Evolutionary conservation across 257 asterid species (phyloP), one percentile per base, ranked within the genome.

Genomic region (Scutellaria galericulata): DNA sequence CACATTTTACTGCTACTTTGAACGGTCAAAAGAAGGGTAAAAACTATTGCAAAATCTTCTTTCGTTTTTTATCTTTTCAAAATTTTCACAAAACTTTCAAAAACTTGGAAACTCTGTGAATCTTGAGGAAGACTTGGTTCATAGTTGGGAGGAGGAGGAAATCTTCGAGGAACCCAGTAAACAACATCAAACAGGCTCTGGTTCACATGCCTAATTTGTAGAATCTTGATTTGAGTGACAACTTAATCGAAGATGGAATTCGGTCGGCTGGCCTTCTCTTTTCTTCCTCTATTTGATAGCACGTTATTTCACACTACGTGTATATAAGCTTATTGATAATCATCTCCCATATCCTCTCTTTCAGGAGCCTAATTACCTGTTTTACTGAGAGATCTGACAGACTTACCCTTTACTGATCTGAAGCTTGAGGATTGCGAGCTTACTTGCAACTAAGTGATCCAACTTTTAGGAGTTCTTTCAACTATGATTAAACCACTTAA

Each of bases 181-280:
- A n/a, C n/a, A n/a, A n/a, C n/a, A n/a, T n/a, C n/a, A n/a, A n/a
- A n/a, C 81, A 66, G 79, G 74, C 70, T 83, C 87, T 82, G 68
- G 57, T 54, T 79, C 79, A 80, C 86, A 83, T 95, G 89, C 98
- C 97, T 73, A 86, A 82, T 80, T 77, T 95, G 84, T 88, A 90
- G 81, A 80, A 75, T 71, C 96, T 95, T 71, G 98, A 95, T 87
- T 79, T 95, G 75, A 90, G 98, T 80, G 91, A 90, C 67, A 95
- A 95, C 75, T 78, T 83, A 18, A 82, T 95, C 18, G 93, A 84
- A 85, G 96, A 85, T 47, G 98, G 99, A 78, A 73, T 88, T 73
- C 76, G 81, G 99, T 94, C 62, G 37, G 86, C 59, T 75, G 40
- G 60, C 61, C 66, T 42, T 64, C 66, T 65, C 73, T 41, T 60